Base-by-base conservation (phyloP, 208 protist genomes). In the Acanthamoeba rhysodes region DNA sequence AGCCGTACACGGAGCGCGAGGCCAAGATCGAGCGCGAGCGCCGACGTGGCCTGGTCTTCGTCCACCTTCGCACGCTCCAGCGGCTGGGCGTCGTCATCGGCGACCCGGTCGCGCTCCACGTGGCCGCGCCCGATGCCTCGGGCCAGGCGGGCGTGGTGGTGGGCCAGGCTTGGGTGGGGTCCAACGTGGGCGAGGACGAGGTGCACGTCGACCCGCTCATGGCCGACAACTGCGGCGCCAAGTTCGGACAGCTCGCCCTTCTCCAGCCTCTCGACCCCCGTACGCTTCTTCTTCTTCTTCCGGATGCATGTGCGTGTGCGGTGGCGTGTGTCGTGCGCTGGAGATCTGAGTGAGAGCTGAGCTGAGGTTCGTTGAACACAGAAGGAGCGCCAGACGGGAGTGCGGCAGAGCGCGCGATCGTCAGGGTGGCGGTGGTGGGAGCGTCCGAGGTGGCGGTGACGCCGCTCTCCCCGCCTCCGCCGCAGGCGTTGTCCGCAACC, bases 11-110 rank as follows among this genome's bases (percentile, higher is more conserved):
- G 9, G 85, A 91, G 55, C 53, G 62, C 24, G 85, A 91, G 34
- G 85, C 57, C 85, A 64, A 74, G 57, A 72, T 53, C 8, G 85
- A 91, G 34, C 53, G 62, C 12, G 85, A 91, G 29, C 12, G 62
- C 22, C 85, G 85, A 55, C 85, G 85, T 27, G 53, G 57, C 0
- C 85, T 91, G 12, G 85, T 91, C 27, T 91, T 74, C 48, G 57
- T 70, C 9, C 85, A 91, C 59, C 55, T 91, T 7, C 62, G 34
- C 16, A 91, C 85, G 4, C 53, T 91, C 34, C 85, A 70, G 29
- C 85, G 85, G n/a, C 85, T 91, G 24, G 53, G 57, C 59, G 57
- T 91, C 12, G 85, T 70, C 55, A 91, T 91, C 27, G 85, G 85
- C 53, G 85, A 91, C 27, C 57, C 48, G 16, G 32, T 91, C 24